Evolutionary conservation across 2,329 filamentous ascomycete genomes (phyloP).

Genomic region (Chalaropsis thielavioides): DNA sequence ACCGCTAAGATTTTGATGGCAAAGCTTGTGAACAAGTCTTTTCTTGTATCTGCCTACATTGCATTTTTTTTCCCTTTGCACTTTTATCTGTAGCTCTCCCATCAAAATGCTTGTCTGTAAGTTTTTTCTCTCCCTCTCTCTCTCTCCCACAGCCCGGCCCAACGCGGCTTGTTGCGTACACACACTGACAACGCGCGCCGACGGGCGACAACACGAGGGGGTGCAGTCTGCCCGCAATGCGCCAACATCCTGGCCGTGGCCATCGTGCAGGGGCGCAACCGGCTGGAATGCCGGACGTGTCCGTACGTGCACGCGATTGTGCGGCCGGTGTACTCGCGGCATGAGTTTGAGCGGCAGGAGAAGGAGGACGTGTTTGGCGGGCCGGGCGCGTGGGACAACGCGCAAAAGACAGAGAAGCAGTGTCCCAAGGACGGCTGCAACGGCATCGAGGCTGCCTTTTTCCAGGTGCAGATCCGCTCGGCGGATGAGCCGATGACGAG

Average conservation of each 20-base stretch:
- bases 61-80: not conserved
- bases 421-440: conserved; percentile 71
- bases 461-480: conserved; percentile 93
- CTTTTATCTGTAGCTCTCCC: not conserved
- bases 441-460: conserved; percentile 78
- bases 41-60: not conserved
- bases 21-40: not conserved
- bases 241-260: conserved; percentile 71
- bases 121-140: conserved; percentile 18
- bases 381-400: conserved; percentile 77
- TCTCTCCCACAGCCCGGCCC: not conserved
- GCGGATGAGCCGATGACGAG: conserved; percentile 98
- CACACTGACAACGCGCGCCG: too few species aligned
- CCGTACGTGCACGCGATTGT: conserved; percentile 80
- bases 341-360: conserved; percentile 74
- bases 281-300: conserved; percentile 89
- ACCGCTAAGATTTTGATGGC: not conserved
- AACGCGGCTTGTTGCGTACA: too few species aligned
- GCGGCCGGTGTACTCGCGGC: conserved; percentile 64
- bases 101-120: conserved; percentile 51
- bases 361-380: conserved; percentile 84
- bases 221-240: conserved; percentile 69
- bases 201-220: too few species aligned
- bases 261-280: conserved; percentile 48
- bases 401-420: conserved; percentile 68